Evolutionary conservation across 1,284 basidiomycete species (phyloP), one percentile per base, ranked within the genome.

Genomic region (Rhizopogon parksii): DNA sequence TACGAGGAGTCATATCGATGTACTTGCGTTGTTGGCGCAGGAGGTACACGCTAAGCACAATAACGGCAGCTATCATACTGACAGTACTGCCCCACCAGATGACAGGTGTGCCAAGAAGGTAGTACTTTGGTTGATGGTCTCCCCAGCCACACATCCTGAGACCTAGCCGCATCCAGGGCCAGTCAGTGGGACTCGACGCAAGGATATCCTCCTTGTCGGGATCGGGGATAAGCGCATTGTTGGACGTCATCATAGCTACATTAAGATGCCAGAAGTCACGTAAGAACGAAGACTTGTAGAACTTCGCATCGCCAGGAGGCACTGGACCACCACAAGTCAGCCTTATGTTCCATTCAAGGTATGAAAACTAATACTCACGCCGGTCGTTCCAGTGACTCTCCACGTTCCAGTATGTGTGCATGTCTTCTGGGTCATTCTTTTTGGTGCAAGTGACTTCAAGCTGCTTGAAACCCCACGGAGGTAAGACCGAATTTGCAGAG

Each of bases 391-490:
- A 92, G 71, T 99, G 95, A 61, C 84, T 89, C 69, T 99, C 95
- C 49, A 99, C 88, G 66, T 99, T 99, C 95, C 95, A 99, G 67
- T 93, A 91, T 0, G 95, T 96, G 70, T 95, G 91, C 17, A 79
- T 68, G 68, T 98, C 91, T 34, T 72, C 77, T 0, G 83, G 83
- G 61, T 92, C 82, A 66, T 95, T 90, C 64, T 91, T 85, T 70
- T 91, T 93, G 54, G 86, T 85, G 69, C 96, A 99, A 56, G 85
- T 88, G 40, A 97, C 95, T 68, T 99, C 95, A 53, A 97, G 80
- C 72, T 99, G 96, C 72, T 98, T 98, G 81, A 97, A 99, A 19
- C 95, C 95, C 96, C 95, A 99, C 69, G 96, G 91, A 1, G 96
- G 95, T 36, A 99, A 71, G 40, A 91, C 77, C 1, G 85, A 80